phyloP scores from a whole-genome alignment of 1,139 yeast genomes.

The Taphrina betulina region DNA sequence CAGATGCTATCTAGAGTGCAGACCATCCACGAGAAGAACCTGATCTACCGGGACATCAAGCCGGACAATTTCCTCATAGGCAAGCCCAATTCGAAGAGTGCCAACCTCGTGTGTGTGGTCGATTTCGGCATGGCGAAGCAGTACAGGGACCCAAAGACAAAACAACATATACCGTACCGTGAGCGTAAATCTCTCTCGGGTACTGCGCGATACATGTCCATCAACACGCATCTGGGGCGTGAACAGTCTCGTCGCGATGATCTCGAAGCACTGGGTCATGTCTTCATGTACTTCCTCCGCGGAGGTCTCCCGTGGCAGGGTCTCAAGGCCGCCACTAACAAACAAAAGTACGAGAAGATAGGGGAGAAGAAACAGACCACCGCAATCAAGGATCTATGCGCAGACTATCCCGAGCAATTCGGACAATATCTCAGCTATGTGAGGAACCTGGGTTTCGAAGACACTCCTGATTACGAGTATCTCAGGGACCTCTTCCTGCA shows the following conservation, averaged over 20 bases:
- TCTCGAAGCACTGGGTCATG: constrained; percentile 92
- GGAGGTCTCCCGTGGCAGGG: constrained; percentile 99
- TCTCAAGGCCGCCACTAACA: constrained; percentile 90
- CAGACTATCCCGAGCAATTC: constrained; percentile 80
- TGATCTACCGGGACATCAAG: constrained; percentile 90
- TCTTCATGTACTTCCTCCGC: constrained; percentile 87
- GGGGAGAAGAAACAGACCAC: constrained; percentile 92
- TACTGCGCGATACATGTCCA: constrained; percentile 96
- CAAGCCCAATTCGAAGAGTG: constrained; percentile 53
- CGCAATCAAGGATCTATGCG: constrained; percentile 71
- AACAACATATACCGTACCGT: constrained; percentile 93
- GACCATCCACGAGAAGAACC: constrained; percentile 82
- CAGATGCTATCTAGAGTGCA: constrained; percentile 89
- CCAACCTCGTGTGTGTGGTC: constrained; percentile 55
- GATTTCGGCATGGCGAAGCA: constrained; percentile 98
- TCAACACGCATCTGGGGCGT: constrained; percentile 93
- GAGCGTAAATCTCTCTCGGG: constrained; percentile 93
- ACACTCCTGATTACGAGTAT: constrained; percentile 90
- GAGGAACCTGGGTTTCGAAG: constrained; percentile 81
- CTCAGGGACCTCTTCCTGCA: constrained; percentile 72
- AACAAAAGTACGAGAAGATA: constrained; percentile 94
- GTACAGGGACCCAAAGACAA: constrained; percentile 90
- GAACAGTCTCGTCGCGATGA: constrained; percentile 97
- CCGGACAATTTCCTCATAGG: constrained; percentile 94
- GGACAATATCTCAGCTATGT: constrained; percentile 83